Percentiles rank a stretch among this genome's conserved stretches.
These are phyloP conservation scores for Periconia macrospinosa DNA, from an alignment of 2,329 filamentous ascomycete genomes.

Conservation along the genomic window DNA sequence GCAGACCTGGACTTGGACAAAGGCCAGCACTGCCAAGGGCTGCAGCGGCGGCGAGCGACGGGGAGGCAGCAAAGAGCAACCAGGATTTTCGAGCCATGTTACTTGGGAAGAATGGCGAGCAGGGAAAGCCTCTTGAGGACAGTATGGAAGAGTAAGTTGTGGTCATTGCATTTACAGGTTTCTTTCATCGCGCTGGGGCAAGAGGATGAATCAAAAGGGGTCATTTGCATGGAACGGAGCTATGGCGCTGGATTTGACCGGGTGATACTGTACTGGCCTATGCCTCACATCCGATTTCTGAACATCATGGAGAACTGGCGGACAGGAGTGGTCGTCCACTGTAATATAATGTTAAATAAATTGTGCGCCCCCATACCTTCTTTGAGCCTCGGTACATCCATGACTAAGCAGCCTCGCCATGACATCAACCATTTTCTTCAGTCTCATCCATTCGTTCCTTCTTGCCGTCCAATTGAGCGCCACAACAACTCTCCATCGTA, in stretches of 20 bases:
- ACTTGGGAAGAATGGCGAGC: conserved; percentile 40
- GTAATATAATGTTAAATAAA: not conserved
- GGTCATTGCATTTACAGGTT: not conserved
- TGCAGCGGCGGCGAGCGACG: conserved; percentile 12
- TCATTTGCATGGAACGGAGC: conserved; percentile 1
- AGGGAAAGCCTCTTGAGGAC: conserved; percentile 25
- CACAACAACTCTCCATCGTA: not conserved
- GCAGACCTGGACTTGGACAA: conserved; percentile 30
- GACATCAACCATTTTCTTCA: conserved; percentile 8
- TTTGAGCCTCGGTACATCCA: not conserved
- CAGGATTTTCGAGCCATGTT: conserved; percentile 61
- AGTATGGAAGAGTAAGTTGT: conserved; percentile 1
- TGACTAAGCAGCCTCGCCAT: conserved; percentile 7
- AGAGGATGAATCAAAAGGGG: not conserved
- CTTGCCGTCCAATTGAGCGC: not conserved
- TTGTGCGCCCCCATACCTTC: not conserved
- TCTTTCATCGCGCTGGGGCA: not conserved
- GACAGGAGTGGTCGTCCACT: not conserved
- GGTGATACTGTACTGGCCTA: not conserved
- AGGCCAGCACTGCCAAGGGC: conserved; percentile 27
- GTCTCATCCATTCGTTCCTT: conserved; percentile 2
- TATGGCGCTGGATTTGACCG: not conserved
- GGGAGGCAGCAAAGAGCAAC: conserved; percentile 54
- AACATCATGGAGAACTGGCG: too few relatives aligned
- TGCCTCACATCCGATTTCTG: too few relatives aligned